Evolutionary conservation across 1,284 basidiomycete genomes (phyloP), one percentile per base, ranked within the genome.

Genomic region (Xerocomus amazonicus): DNA sequence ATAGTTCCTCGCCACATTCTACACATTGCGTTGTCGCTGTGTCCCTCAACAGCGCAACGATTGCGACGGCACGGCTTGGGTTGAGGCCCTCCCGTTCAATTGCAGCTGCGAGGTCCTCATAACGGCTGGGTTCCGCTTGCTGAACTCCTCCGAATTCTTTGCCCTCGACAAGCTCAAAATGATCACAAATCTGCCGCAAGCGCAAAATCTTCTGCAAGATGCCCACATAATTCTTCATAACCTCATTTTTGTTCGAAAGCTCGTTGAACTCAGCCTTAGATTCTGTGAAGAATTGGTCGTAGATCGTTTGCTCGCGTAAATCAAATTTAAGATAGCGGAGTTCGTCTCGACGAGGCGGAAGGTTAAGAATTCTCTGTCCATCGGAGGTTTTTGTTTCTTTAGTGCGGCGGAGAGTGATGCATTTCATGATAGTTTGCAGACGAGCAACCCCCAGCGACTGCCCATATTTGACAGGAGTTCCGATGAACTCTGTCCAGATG

Each of bases 221-320:
- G 46, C 94, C 93, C 51, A 97, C 96, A 61, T 97, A 98, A 66
- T 97, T 97, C 80, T 95, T 95, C 84, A 92, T 92, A 44, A 97
- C 86, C 67, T 95, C 90, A 59, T 90, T 90, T 66, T 89, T 90
- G 67, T 85, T 79, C 50, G 87, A 82, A 54, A 98, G 77, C 65
- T 92, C 86, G 56, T 83, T 83, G 68, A 98, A 97, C 67, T 94
- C 91, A 47, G 89, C 87, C 70, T 92, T 92, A 53, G 91, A 94
- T 66, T 90, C 87, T 49, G 78, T 78, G 74, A 92, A 94, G 69
- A 92, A 92, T 48, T 81, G 81, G 60, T 92, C 81, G 71, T 99
- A 99, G 43, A 97, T 85, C 26, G 75, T 76, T 60, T 90, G 84
- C 66, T 99, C 97, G 56, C 85, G 78, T 23, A 80, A 72, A 59